phyloP scores from a whole-genome alignment of 23 red algal species.

The Gracilaria vermiculophylla region DNA sequence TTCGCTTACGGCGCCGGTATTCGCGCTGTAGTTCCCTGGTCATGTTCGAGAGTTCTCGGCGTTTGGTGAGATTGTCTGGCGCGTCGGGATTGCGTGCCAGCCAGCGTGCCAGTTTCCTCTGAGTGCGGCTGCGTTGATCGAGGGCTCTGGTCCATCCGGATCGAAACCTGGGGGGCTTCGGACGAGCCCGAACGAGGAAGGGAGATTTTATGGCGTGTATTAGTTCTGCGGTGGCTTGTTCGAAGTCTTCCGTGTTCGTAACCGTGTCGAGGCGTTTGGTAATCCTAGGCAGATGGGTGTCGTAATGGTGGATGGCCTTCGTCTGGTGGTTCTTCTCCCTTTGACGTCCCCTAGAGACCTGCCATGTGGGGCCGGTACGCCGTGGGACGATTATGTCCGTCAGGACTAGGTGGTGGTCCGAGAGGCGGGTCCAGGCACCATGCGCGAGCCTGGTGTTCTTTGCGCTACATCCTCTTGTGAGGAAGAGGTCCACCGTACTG shows the following conservation, averaged over 20 bases:
- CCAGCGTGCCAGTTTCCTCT: neutral
- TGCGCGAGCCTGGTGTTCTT: neutral
- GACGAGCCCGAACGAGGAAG: neutral
- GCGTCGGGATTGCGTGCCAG: neutral
- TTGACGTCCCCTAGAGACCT: neutral
- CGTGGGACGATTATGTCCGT: neutral
- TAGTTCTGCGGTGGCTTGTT: neutral
- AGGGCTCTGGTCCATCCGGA: neutral
- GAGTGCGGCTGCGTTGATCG: neutral
- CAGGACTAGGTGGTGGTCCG: neutral
- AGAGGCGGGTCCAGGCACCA: neutral
- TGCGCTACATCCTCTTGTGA: neutral
- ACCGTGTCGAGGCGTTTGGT: neutral
- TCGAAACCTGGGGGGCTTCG: neutral
- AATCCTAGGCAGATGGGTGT: neutral
- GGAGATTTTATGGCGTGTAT: neutral
- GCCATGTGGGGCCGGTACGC: neutral
- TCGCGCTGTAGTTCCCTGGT: neutral
- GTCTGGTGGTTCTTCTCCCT: neutral
- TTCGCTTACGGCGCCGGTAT: neutral
- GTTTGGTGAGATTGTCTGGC: neutral
- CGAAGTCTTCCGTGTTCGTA: neutral
- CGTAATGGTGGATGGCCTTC: neutral
- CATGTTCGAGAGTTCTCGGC: neutral
- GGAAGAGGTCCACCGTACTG: slow-evolving; percentile 1